Evolutionary conservation across 2,329 filamentous ascomycete species (phyloP).

Genomic region (Fusarium penzigii): DNA sequence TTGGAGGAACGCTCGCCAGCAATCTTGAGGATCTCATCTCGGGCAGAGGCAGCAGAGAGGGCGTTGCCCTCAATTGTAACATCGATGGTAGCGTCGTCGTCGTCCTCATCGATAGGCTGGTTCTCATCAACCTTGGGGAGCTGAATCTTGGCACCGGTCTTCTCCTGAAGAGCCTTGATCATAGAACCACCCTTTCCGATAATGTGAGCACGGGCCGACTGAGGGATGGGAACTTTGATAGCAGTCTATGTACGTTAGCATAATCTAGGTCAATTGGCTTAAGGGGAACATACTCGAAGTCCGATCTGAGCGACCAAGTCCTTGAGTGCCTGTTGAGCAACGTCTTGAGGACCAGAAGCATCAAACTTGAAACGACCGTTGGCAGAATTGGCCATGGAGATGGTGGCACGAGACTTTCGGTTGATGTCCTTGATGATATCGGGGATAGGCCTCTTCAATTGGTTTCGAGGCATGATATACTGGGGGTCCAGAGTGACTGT

Average conservation of each 20-base stretch:
- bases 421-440: conserved; percentile 93
- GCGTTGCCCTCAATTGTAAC: conserved; percentile 90
- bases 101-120: conserved; percentile 60
- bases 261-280: neutral
- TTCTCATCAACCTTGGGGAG: conserved; percentile 78
- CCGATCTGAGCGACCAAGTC: conserved; percentile 88
- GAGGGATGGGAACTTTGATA: conserved; percentile 79
- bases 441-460: conserved; percentile 81
- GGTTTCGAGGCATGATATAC: conserved; percentile 72
- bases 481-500: conserved; percentile 71
- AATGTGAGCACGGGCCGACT: conserved; percentile 82
- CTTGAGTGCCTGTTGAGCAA: conserved; percentile 84
- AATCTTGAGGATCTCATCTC: conserved; percentile 82
- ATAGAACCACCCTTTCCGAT: conserved; percentile 90
- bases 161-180: conserved; percentile 87
- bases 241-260: conserved; percentile 41
- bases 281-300: conserved; percentile 62
- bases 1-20: conserved; percentile 83
- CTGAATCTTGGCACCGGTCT: conserved; percentile 87
- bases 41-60: conserved; percentile 80
- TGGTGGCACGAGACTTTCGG: conserved; percentile 82
- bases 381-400: conserved; percentile 74
- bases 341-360: conserved; percentile 79
- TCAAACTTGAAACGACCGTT: conserved; percentile 78
- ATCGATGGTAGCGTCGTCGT: conserved; percentile 82